Base-by-base conservation (phyloP, 2,329 filamentous ascomycete species). In the Colletotrichum echinochloae region DNA sequence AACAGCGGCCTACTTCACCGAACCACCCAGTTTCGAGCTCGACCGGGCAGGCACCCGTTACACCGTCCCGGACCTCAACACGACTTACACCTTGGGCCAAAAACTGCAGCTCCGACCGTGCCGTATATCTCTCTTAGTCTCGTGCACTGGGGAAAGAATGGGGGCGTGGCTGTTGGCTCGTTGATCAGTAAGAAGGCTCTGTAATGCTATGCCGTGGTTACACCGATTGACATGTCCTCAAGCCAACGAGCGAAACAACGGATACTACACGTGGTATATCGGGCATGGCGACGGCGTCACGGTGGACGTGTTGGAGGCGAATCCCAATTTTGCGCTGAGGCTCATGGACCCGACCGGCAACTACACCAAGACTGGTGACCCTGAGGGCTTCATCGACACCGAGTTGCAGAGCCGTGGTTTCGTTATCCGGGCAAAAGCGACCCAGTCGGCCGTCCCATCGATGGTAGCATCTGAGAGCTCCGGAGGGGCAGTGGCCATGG, bases 11-110 rank as follows among this genome's bases (percentile, higher is more conserved):
- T 70, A 67, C 56, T 67, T 68, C 41, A 70, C 64, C 30, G 59
- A 70, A 33, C 63, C 63, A n/a, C 49, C 64, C 16, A 67, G 67
- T 39, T 67, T 70, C n/a, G 67, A 70, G 41, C 39, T 67, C 3
- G 67, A 67, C 51, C 30, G 49, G 20, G 14, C 2, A 6, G 63
- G 63, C n/a, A 26, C 23, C 18, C 57, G 51, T 35, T 26, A 41
- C 18, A 65, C 49, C 5, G 61, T 65, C n/a, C 49, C 30, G 5
- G 65, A 68, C 26, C 64, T 68, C 41, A 68, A 62, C 39, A 68
- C 26, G 11, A 67, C 55, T 9, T 70, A 60, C 8, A 49, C 33
- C 5, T 23, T 67, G 8, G 66, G 66, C 28, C 26, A 70, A 26
- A 67, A 70, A 33, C 48, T 61, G 5, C 63, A 61, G 30, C 16